Evolutionary conservation across 352 stramenopile genomes (phyloP).

Genomic region (Globisporangium viniferum): DNA sequence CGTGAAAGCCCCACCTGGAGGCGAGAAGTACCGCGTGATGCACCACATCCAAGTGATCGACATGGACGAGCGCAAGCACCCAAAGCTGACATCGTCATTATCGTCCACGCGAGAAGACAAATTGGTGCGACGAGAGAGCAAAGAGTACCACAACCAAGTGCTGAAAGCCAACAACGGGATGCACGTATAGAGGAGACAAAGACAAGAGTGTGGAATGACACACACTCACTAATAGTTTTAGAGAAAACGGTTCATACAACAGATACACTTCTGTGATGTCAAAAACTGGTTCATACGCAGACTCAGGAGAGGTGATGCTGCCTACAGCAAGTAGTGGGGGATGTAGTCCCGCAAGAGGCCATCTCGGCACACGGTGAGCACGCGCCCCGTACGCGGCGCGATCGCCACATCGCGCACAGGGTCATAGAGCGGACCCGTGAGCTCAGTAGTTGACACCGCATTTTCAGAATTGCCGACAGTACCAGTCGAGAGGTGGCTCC

Average conservation of each 20-base stretch:
- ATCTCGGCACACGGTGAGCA: conserved; percentile 62
- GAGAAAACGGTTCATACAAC: neutral
- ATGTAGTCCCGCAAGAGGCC: conserved; percentile 66
- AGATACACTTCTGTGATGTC: neutral
- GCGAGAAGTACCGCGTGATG: conserved; percentile 8
- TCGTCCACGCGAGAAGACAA: conserved; percentile 22
- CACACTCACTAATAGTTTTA: neutral
- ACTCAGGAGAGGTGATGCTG: neutral
- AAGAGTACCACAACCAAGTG: conserved; percentile 35
- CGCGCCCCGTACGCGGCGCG: conserved; percentile 26
- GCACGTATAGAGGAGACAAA: conserved; percentile 28
- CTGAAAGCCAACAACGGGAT: conserved; percentile 17
- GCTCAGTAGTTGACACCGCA: conserved; percentile 23
- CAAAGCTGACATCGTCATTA: conserved; percentile 7
- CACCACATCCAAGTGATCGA: conserved; percentile 20
- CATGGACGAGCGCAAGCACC: conserved; percentile 14
- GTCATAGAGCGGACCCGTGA: conserved; percentile 67
- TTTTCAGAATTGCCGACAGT: neutral
- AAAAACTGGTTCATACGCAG: neutral
- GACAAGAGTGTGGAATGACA: conserved; percentile 10
- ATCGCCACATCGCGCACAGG: conserved; percentile 55
- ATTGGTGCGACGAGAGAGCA: conserved; percentile 58
- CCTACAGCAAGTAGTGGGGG: conserved; percentile 33
- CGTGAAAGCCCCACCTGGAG: neutral
- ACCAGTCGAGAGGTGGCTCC: conserved; percentile 26